Evolutionary conservation across 1,284 basidiomycete genomes (phyloP), one percentile per base, ranked within the genome.

Genomic region (Boletus hoseneyae): DNA sequence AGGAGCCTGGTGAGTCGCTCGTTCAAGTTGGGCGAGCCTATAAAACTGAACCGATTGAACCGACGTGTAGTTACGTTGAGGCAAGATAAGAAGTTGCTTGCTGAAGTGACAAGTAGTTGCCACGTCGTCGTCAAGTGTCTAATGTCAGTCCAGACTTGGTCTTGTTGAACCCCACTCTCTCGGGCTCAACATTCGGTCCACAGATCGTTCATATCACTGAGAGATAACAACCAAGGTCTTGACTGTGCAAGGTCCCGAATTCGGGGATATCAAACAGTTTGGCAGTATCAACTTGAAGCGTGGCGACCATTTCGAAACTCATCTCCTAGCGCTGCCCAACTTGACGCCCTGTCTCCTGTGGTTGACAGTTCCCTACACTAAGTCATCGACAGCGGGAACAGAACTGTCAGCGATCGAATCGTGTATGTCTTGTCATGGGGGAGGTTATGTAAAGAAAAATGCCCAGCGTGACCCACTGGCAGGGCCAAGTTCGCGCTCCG

Each of bases 391-490:
- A 42, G 33, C 25, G 38, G 45, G n/a, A 36, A 2, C 42, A 48
- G 40, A 30, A 27, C 38, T 35, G 48, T 42, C 55, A 59, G 11
- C 19, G 38, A 43, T 48, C 44, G 23, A 44, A 43, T 37, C 42
- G 32, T 37, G 15, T 11, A 19, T 47, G 45, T 60, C 58, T 45
- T 42, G 54, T 54, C 54, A 34, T 13, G n/a, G 27, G 35, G 33
- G 36, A 18, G 29, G 10, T 41, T 40, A 47, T 47, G 46, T 47
- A 47, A 47, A 27, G 16, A 34, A 27, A n/a, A 19, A 29, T 6
- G 15, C 1, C 16, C 35, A 38, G 30, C 35, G n/a, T 23, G 16
- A 38, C 18, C 27, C 25, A 45, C 16, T 33, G 32, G 34, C 21
- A 23, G 12, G 18, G 33, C 12, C 37, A 36, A 35, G 42, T 42